These are phyloP conservation scores for Podaxis sp. DNA, from an alignment of 768 basidiomycete species.

Conservation along the genomic window DNA sequence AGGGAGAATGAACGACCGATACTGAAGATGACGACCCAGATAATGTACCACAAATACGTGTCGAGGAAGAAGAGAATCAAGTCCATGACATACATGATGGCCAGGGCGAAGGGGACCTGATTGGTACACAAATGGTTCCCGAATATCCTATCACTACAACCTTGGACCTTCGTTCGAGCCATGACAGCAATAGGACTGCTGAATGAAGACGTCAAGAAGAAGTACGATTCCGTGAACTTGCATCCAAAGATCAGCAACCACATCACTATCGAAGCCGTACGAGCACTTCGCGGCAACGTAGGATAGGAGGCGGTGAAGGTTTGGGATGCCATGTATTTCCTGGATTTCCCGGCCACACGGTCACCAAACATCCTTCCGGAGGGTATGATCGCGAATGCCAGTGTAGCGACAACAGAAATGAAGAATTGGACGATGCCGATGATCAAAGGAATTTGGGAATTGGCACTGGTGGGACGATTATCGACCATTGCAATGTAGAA, in stretches of 20 bases:
- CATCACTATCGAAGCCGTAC: constrained; percentile 79
- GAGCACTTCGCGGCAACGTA: constrained; percentile 64
- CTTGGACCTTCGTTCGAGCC: constrained; percentile 92
- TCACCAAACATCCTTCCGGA: constrained; percentile 99
- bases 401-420: constrained; percentile 79
- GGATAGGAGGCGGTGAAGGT: constrained; percentile 99
- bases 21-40: constrained; percentile 96
- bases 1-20: constrained; percentile 88
- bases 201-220: constrained; percentile 98
- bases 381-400: constrained; percentile 86
- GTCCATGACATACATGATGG: constrained; percentile 99
- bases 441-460: constrained; percentile 73
- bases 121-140: constrained; percentile 82
- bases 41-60: constrained; percentile 99
- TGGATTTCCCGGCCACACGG: constrained; percentile 93
- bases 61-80: constrained; percentile 97
- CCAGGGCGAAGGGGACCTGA: constrained; percentile 90
- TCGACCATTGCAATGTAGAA: constrained; percentile 91
- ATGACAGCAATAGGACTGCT: constrained; percentile 94
- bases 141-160: constrained; percentile 83
- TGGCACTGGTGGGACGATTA: constrained; percentile 51
- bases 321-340: constrained; percentile 98
- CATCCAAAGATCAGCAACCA: constrained; percentile 96
- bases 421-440: constrained; percentile 93
- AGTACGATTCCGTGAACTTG: constrained; percentile 97